Conservation (phyloP, 2,329 filamentous ascomycete genomes). For the Alternaria angustiovoidea region DNA sequence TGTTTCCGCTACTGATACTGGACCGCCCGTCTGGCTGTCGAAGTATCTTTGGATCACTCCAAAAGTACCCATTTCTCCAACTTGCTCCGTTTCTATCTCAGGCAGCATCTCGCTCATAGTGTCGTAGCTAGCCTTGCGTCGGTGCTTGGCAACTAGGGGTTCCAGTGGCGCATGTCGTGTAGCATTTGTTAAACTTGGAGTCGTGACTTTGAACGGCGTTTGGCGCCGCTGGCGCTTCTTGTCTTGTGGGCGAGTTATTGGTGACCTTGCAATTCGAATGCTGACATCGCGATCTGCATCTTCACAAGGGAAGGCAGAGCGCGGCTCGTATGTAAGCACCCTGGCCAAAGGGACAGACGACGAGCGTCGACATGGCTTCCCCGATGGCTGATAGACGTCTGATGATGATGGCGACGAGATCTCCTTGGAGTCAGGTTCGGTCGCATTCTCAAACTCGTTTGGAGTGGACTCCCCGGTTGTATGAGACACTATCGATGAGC, state of each 20-base stretch:
- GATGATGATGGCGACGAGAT: constrained; percentile 14
- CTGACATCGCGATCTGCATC: constrained; percentile 19
- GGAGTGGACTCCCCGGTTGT: constrained; percentile 16
- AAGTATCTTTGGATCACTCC: constrained; percentile 44
- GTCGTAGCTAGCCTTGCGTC: constrained; percentile 30
- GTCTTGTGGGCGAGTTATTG: constrained; percentile 16
- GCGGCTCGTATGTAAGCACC: constrained; percentile 21
- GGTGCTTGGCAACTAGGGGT: constrained; percentile 37
- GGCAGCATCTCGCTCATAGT: constrained; percentile 30
- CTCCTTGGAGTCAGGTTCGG: constrained; percentile 31
- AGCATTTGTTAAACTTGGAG: constrained; percentile 8
- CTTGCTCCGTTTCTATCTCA: constrained; percentile 33
- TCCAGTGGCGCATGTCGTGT: constrained; percentile 38
- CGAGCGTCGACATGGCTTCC: constrained; percentile 22
- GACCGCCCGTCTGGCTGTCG: constrained; percentile 31
- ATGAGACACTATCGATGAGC: constrained; percentile 22
- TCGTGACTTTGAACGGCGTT: constrained; percentile 33
- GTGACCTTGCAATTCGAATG: constrained; percentile 17
- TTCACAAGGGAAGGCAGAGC: constrained; percentile 8
- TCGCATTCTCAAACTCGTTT: constrained; percentile 19
- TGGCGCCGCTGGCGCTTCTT: constrained; percentile 39
- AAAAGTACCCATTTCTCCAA: constrained; percentile 35
- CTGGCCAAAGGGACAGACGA: constrained; percentile 26
- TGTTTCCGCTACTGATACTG: constrained; percentile 17
- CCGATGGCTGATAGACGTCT: constrained; percentile 19